Conservation (phyloP, 371 early-diverging fungal species). For the Nosema granulosis region DNA sequence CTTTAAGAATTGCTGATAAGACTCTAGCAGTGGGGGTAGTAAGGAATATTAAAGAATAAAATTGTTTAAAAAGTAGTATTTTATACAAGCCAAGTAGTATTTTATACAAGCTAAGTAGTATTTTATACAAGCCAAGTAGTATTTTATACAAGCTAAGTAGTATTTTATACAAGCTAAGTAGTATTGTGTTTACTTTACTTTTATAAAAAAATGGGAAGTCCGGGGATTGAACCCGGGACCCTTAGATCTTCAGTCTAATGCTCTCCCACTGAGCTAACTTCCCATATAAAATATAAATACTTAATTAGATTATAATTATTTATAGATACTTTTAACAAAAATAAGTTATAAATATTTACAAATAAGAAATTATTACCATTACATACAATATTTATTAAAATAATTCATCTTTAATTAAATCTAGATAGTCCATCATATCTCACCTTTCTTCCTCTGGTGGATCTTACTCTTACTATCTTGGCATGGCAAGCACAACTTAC, state of each 20-base stretch:
- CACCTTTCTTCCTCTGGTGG: constrained; percentile 78
- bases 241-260: constrained; percentile 65
- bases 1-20: constrained; percentile 62
- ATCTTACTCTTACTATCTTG: constrained; percentile 89
- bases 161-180: no score
- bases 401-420: constrained; percentile 1
- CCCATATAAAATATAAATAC: constrained; percentile 38
- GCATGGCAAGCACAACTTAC: constrained; percentile 94
- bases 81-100: no score
- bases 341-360: no score
- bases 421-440: constrained; percentile 74
- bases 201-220: constrained; percentile 54
- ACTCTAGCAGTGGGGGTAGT: constrained; percentile 67
- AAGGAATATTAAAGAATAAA: constrained; percentile 61
- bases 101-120: no score
- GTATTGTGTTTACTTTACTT: no score
- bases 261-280: constrained; percentile 65
- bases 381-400: no score
- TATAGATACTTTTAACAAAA: no score
- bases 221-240: constrained; percentile 65
- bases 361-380: no score
- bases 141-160: no score
- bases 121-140: no score
- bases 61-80: constrained; percentile 29
- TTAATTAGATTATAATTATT: no score